A percentile compares a stretch with the other conserved stretches of the same genome.
Evolutionary conservation across 2,329 filamentous ascomycete species (phyloP).

Genomic region (Xylaria sp.): DNA sequence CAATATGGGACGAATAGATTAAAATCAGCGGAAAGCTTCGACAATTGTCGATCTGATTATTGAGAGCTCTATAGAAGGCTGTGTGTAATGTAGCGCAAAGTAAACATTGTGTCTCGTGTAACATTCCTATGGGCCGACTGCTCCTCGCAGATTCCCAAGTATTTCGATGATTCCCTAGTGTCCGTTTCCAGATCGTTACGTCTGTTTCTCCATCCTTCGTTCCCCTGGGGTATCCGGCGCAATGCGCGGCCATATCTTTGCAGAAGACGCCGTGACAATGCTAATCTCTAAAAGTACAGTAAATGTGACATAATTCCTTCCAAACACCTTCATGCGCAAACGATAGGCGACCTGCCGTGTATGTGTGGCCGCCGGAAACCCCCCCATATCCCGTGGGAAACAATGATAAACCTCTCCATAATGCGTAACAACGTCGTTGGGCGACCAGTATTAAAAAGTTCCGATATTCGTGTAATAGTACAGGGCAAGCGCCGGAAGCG

Average conservation of each 20-base stretch:
- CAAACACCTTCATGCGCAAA: constrained; percentile 19
- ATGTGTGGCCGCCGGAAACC: constrained; percentile 17
- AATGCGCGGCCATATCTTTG: constrained; percentile 31
- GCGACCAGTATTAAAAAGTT: constrained; percentile 31
- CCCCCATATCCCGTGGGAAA: constrained; percentile 28
- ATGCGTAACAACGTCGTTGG: constrained; percentile 20
- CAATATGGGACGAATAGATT: background rate
- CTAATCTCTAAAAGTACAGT: constrained; percentile 31
- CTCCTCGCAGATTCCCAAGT: background rate
- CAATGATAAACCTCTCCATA: constrained; percentile 17
- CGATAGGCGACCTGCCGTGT: constrained; percentile 6
- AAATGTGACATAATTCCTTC: constrained; percentile 21
- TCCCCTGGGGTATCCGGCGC: constrained; percentile 38
- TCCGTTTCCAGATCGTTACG: constrained; percentile 23
- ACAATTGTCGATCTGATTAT: background rate
- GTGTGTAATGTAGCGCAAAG: background rate
- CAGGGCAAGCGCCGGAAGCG: constrained; percentile 26
- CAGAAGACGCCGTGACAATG: constrained; percentile 34
- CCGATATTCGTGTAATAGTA: constrained; percentile 30
- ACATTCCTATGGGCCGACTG: background rate
- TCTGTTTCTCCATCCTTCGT: constrained; percentile 26
- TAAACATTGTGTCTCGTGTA: background rate
- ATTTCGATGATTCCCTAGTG: constrained; percentile 19
- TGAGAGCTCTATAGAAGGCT: background rate
- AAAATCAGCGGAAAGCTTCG: background rate